Evolutionary conservation across 345 rosid species (phyloP), one percentile per base, ranked within the genome.

Genomic region (Salix exigua): DNA sequence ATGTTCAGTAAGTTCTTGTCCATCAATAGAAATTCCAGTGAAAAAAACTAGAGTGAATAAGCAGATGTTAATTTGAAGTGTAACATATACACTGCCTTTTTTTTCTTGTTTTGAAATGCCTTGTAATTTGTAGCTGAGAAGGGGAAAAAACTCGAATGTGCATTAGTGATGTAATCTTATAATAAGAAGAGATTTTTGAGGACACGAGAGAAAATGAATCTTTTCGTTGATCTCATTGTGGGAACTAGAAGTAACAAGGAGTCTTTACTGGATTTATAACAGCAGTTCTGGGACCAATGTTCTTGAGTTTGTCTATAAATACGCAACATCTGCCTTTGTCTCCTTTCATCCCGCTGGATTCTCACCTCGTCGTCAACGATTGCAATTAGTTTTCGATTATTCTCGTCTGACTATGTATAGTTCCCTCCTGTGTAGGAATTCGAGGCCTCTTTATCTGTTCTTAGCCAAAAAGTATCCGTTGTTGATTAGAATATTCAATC

Each of bases 1-100:
- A 86, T 86, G 89, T 79, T 86, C 67, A 84, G 85, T 69, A 86
- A 84, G 84, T 73, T 86, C 12, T 66, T 84, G 80, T 82, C 86
- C 60, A 84, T 77, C 75, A 79, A 74, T 75, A 86, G 83, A 76
- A 86, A 46, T 65, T 46, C 83, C 23, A 78, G 80, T 21, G 94
- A 91, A 82, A 88, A 88, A 85, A 86, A 75, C 75, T 87, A 82
- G 84, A 78, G 75, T 73, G 73, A 70, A 80, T 83, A 78, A 71
- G 76, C 55, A 63, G 68, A 78, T 82, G 80, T 78, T 74, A 80
- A 84, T 76, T 78, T 72, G 48, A 83, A 81, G 81, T 66, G 83
- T 82, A 84, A 79, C 73, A 71, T 64, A 80, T 68, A 75, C 73
- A 71, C 78, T 66, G 35, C 33, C 37, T 76, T 74, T 42, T 67